A percentile compares a stretch with the other conserved stretches of the same genome.
Conservation (phyloP, 495 filamentous ascomycete species). For the Cudoniella acicularis region DNA sequence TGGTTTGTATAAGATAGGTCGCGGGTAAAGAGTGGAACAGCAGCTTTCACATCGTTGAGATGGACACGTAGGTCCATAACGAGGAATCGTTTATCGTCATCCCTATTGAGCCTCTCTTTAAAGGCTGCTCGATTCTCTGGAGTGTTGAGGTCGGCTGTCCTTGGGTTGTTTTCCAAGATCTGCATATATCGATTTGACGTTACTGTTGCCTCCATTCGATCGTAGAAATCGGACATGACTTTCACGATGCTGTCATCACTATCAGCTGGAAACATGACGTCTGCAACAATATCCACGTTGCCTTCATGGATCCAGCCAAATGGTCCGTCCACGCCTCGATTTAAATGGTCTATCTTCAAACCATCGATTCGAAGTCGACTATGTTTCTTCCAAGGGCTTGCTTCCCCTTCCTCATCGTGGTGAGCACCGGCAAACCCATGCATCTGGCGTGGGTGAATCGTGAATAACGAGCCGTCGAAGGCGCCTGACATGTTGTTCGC, state of each 20-base stretch:
- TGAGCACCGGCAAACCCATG: slow-evolving; percentile 62
- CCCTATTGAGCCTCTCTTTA: slow-evolving; percentile 20
- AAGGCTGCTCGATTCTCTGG: slow-evolving; percentile 15
- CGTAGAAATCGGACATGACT: slow-evolving; percentile 91
- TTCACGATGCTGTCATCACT: slow-evolving; percentile 83
- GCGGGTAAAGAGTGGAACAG: slow-evolving; percentile 82
- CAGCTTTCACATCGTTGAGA: slow-evolving; percentile 87
- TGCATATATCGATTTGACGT: slow-evolving; percentile 61
- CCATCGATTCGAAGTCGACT: slow-evolving; percentile 87
- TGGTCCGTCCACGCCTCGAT: slow-evolving; percentile 87
- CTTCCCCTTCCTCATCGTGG: slow-evolving; percentile 39
- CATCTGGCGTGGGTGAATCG: slow-evolving; percentile 89
- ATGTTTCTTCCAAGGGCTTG: slow-evolving; percentile 82
- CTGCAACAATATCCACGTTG: slow-evolving; percentile 92
- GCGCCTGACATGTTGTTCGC: slow-evolving; percentile 95
- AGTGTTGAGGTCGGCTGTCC: slow-evolving; percentile 18
- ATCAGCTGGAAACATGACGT: slow-evolving; percentile 87
- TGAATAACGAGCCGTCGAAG: slow-evolving; percentile 93
- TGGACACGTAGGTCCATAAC: slow-evolving; percentile 88
- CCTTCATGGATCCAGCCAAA: slow-evolving; percentile 98
- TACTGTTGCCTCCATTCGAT: slow-evolving; percentile 87
- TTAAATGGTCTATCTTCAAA: slow-evolving; percentile 92
- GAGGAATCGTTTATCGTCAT: slow-evolving; percentile 64
- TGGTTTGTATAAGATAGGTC: slow-evolving; percentile 95
- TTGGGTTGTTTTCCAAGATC: slow-evolving; percentile 37